These are phyloP conservation scores for Venturia pyrina DNA, from an alignment of 2,329 filamentous ascomycete genomes.

Conservation along the genomic window DNA sequence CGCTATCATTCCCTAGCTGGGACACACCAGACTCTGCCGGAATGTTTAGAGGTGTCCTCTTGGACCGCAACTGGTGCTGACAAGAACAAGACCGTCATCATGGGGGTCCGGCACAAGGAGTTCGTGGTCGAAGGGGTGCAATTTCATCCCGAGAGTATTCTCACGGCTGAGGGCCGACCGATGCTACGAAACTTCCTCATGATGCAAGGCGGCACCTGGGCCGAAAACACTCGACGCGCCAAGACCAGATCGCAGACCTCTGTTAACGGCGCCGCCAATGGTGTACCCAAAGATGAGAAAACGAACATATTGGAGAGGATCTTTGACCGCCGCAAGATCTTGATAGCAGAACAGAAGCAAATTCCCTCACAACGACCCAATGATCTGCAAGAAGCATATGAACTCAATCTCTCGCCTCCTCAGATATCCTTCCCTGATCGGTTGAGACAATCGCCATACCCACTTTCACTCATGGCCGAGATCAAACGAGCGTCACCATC, in stretches of 20 bases:
- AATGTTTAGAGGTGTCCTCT: slow-evolving; percentile 79
- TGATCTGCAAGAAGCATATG: slow-evolving; percentile 79
- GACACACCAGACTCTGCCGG: slow-evolving; percentile 75
- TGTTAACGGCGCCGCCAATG: slow-evolving; percentile 21
- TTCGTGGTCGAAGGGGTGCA: slow-evolving; percentile 91
- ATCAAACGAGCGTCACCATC: slow-evolving; percentile 95
- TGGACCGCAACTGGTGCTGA: slow-evolving; percentile 72
- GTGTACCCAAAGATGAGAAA: slow-evolving; percentile 45
- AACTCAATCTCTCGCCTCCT: slow-evolving; percentile 74
- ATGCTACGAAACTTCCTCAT: slow-evolving; percentile 91
- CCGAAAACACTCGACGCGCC: slow-evolving; percentile 55
- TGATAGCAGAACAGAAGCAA: slow-evolving; percentile 70
- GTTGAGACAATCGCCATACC: slow-evolving; percentile 70
- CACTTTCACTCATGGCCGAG: slow-evolving; percentile 92
- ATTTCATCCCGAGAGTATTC: slow-evolving; percentile 94
- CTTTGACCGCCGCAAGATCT: slow-evolving; percentile 67
- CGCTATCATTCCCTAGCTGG: slow-evolving; percentile 94
- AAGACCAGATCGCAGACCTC: slow-evolving; percentile 26
- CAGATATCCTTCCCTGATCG: slow-evolving; percentile 71
- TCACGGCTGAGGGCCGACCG: slow-evolving; percentile 75
- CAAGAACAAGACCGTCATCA: slow-evolving; percentile 76
- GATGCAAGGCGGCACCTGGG: slow-evolving; percentile 86
- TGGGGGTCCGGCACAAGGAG: slow-evolving; percentile 91
- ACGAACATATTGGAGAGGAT: slow-evolving; percentile 85
- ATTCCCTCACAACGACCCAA: slow-evolving; percentile 74